Evolutionary conservation across 495 filamentous ascomycete species (phyloP).

Genomic region (Stereocaulon alpinum): DNA sequence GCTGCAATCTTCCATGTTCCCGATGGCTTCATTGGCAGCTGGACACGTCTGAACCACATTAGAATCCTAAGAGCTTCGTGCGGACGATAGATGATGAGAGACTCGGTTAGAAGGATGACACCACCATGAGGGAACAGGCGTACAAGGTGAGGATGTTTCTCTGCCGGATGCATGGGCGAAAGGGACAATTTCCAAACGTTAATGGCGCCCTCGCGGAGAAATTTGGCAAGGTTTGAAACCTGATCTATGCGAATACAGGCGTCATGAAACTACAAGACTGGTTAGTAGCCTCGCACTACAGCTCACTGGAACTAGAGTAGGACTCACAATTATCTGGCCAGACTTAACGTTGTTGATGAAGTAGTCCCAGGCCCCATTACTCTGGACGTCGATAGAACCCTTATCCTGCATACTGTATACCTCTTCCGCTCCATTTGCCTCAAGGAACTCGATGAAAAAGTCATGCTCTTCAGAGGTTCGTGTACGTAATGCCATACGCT

Average conservation of each 20-base stretch:
- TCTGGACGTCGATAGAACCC: constrained; percentile 15
- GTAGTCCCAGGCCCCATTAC: constrained; percentile 31
- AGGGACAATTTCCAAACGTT: constrained; percentile 33
- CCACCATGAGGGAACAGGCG: constrained; percentile 49
- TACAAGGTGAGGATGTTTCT: constrained; percentile 25
- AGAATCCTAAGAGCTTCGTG: constrained; percentile 41
- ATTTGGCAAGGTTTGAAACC: constrained; percentile 25
- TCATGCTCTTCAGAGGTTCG: constrained; percentile 22
- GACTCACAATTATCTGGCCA: constrained; percentile 36
- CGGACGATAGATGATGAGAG: constrained; percentile 45
- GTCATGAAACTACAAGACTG: constrained; percentile 30
- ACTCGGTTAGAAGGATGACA: constrained; percentile 53
- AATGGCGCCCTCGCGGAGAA: constrained; percentile 20
- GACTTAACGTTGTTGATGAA: constrained; percentile 28
- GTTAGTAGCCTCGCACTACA: background rate
- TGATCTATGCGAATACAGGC: constrained; percentile 25
- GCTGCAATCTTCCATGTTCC: constrained; percentile 34
- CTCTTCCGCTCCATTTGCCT: constrained; percentile 22
- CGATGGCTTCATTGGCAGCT: constrained; percentile 18
- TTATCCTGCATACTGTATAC: constrained; percentile 24
- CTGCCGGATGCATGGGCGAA: constrained; percentile 23
- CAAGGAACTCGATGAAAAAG: constrained; percentile 25
- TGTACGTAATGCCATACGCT: constrained; percentile 3
- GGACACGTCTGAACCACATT: constrained; percentile 41
- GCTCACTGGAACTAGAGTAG: background rate